Evolutionary conservation across 805 yeast genomes (phyloP).

Genomic region (Candida ascalaphidarum): DNA sequence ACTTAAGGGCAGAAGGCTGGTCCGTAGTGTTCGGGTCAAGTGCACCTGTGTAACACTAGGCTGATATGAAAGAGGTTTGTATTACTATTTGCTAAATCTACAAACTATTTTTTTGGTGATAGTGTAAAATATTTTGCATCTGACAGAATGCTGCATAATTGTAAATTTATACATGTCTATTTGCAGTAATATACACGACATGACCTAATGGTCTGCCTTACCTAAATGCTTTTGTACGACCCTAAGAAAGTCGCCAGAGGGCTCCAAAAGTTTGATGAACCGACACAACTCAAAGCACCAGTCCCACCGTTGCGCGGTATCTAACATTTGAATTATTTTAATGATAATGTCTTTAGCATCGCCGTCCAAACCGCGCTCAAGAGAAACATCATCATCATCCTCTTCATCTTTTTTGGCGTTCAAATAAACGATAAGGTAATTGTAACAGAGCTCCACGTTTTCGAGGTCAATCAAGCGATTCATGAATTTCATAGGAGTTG

Average conservation of each 20-base stretch:
- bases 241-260: constrained; percentile 22
- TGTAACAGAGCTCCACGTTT: constrained; percentile 42
- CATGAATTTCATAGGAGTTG: constrained; percentile 32
- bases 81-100: no score
- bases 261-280: constrained; percentile 43
- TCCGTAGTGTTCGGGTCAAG: no score
- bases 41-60: no score
- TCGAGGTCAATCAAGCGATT: constrained; percentile 18
- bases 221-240: neutral
- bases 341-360: constrained; percentile 20
- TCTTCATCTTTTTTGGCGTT: constrained; percentile 34
- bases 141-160: no score
- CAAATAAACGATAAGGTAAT: constrained; percentile 43
- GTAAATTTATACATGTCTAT: no score
- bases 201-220: no score
- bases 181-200: no score
- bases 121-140: no score
- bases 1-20: no score
- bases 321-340: constrained; percentile 35
- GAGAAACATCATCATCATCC: neutral
- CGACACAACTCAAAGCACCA: constrained; percentile 48
- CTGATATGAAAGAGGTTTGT: no score
- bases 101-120: no score
- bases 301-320: constrained; percentile 35
- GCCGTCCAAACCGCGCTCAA: neutral